These are phyloP conservation scores for Adansonia gregorii DNA, from an alignment of 441 rosid species.

Conservation along the genomic window DNA sequence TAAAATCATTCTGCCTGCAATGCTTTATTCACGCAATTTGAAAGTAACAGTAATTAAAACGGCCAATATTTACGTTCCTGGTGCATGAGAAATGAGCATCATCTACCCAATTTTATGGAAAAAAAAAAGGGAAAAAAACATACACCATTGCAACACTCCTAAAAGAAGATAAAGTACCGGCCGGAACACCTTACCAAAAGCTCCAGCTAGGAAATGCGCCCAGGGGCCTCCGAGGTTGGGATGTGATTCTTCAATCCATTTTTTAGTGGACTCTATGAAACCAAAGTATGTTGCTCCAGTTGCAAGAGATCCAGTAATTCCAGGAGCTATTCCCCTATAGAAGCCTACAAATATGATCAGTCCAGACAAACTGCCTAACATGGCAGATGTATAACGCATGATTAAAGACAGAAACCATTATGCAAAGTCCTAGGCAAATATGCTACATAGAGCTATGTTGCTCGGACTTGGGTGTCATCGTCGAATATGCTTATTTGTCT, in stretches of 20 bases:
- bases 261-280: constrained; percentile 87
- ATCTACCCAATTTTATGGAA: background rate
- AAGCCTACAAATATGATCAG: constrained; percentile 61
- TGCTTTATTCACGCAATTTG: background rate
- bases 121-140: background rate
- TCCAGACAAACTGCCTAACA: constrained; percentile 14
- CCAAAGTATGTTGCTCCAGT: constrained; percentile 97
- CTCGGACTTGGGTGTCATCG: no score
- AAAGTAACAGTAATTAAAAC: constrained; percentile 9
- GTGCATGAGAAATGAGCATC: background rate
- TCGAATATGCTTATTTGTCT: no score
- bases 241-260: constrained; percentile 88
- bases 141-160: background rate
- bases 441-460: background rate
- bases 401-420: background rate
- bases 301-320: constrained; percentile 83
- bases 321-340: constrained; percentile 87
- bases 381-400: background rate
- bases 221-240: constrained; percentile 83
- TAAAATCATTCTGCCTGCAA: background rate
- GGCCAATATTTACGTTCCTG: background rate
- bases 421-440: background rate
- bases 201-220: constrained; percentile 93
- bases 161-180: background rate
- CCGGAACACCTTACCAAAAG: constrained; percentile 56